Base-by-base conservation (phyloP, 2,329 filamentous ascomycete genomes). In the Bipolaris sorokiniana region DNA sequence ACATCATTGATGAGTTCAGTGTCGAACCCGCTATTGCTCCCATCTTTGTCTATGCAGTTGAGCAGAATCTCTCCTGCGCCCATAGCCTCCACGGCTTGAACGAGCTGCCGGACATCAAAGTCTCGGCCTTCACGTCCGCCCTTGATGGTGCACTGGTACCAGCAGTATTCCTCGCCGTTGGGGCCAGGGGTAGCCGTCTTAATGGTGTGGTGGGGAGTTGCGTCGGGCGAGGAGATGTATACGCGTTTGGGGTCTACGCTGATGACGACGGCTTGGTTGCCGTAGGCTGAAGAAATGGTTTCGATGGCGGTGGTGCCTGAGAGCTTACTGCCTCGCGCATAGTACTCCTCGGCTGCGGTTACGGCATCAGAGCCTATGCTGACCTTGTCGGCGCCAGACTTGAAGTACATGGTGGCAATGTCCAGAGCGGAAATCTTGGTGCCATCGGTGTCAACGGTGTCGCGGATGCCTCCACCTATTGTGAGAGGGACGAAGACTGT, bases 81-180 rank as follows among this genome's bases (percentile, higher is more conserved):
- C 92, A 99, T 96, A 54, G 91, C 92, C 80, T 99, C 92, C 34
- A 98, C 94, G 11, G 95, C 95, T 66, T 86, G 87, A 9, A 89
- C 87, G 9, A 99, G 85, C 79, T 98, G 90, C 13, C 93, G 86
- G 15, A 97, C 95, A 74, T 98, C 94, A 65, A 98, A 83, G 75
- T 98, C 92, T 58, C 93, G 86, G n/a, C 90, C 93, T 80, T 98
- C 94, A 59, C 95, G 88, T 6, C 95, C 95, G 45, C 95, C 95
- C 80, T 94, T 96, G 80, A 96, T 92, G 6, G 95, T 99, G 80
- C 95, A 98, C 56, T 95, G 93, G 76, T 97, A 99, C 94, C 94
- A 99, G 81, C 92, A 97, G 77, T 87, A 90, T 50, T 82, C 80
- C 77, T 97, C 91, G 26, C 92, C 92, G 41, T 85, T 83, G 20